Evolutionary conservation across 208 protist species (phyloP).

Genomic region (Leishmania amazonensis): DNA sequence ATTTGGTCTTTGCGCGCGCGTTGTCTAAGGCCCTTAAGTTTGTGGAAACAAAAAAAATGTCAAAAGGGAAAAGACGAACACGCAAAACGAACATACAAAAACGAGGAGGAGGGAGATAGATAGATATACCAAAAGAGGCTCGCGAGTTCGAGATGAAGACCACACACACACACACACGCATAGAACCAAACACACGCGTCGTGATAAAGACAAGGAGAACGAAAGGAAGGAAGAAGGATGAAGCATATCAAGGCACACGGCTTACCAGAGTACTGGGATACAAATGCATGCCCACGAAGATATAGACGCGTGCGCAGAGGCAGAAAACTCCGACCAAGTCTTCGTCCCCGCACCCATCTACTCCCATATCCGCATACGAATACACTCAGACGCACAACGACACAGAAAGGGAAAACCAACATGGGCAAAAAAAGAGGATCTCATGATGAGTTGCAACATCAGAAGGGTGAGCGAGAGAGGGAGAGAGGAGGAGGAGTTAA

Average conservation of each 20-base stretch:
- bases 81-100: background rate
- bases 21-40: background rate
- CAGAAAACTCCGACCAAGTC: background rate
- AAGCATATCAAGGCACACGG: background rate
- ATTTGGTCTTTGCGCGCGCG: background rate
- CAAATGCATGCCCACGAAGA: background rate
- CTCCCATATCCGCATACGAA: background rate
- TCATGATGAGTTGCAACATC: background rate
- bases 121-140: background rate
- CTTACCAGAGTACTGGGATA: background rate
- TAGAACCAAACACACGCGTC: background rate
- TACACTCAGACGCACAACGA: conserved; percentile 1
- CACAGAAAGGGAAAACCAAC: background rate
- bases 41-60: background rate
- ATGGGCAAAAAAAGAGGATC: background rate
- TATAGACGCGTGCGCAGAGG: background rate
- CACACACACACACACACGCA: background rate
- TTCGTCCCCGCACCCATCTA: background rate
- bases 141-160: background rate
- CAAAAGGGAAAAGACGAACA: background rate
- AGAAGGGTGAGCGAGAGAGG: background rate
- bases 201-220: background rate
- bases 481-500: background rate
- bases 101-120: background rate
- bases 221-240: background rate